phyloP scores from a whole-genome alignment of 257 asterid genomes.

The Hygrophila difformis region DNA sequence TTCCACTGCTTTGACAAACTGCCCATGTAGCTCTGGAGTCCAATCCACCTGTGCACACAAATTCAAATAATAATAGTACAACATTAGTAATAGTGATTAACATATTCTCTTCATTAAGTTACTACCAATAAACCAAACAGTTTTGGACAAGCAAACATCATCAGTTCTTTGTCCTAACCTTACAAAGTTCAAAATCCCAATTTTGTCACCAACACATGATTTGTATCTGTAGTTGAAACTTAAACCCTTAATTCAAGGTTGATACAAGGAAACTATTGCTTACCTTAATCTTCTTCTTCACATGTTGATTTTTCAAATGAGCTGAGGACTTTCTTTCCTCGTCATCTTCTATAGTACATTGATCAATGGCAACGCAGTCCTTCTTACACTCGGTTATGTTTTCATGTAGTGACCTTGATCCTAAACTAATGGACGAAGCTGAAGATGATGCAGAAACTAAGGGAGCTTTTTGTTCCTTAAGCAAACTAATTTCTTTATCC shows the following conservation, averaged over 20 bases:
- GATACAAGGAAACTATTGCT: neutral
- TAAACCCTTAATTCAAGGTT: neutral
- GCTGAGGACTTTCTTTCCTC: conserved; percentile 43
- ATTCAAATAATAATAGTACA: conserved; percentile 10
- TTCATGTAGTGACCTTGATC: conserved; percentile 35
- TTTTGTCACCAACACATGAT: no score
- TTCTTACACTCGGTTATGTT: conserved; percentile 36
- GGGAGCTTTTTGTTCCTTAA: conserved; percentile 25
- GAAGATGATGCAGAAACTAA: conserved; percentile 31
- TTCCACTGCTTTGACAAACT: conserved; percentile 64
- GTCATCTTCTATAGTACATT: conserved; percentile 20
- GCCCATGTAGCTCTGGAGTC: conserved; percentile 64
- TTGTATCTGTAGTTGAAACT: neutral
- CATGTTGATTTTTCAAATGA: conserved; percentile 31
- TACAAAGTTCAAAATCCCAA: no score
- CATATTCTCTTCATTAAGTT: no score
- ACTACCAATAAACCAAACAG: no score
- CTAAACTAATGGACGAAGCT: conserved; percentile 36
- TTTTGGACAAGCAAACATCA: no score
- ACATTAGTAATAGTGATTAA: no score
- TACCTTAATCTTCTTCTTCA: conserved; percentile 73
- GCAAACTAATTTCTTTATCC: conserved; percentile 20
- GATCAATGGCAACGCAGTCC: conserved; percentile 18
- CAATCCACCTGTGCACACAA: conserved; percentile 49
- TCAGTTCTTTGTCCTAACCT: no score